Conservation (phyloP, 139 green algal genomes). For the Chlorella vulgaris region DNA sequence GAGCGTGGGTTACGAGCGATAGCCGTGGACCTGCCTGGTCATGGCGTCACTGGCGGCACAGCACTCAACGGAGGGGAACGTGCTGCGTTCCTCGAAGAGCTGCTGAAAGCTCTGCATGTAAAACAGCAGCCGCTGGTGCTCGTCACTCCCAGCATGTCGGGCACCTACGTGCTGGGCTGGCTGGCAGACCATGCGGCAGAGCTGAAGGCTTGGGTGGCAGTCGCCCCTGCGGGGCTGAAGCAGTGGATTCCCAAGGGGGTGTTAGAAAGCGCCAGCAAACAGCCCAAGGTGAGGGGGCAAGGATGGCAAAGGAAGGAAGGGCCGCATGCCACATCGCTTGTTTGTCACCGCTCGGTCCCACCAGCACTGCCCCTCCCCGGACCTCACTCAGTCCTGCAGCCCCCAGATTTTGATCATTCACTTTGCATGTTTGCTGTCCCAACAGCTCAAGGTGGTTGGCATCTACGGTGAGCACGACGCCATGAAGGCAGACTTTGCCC, state of each 20-base stretch:
- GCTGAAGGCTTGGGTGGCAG: constrained; percentile 21
- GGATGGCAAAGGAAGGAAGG: background rate
- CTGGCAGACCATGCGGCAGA: constrained; percentile 4
- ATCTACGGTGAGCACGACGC: constrained; percentile 26
- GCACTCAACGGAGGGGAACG: background rate
- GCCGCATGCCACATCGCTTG: too few relatives aligned
- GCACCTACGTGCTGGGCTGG: constrained; percentile 19
- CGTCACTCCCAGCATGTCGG: constrained; percentile 5
- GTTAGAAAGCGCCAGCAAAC: background rate
- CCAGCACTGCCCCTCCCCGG: too few relatives aligned
- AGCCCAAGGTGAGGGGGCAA: background rate
- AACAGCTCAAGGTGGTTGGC: constrained; percentile 28
- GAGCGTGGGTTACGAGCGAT: constrained; percentile 8
- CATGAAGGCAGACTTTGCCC: constrained; percentile 17
- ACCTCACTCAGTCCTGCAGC: too few relatives aligned
- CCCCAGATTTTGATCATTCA: too few relatives aligned
- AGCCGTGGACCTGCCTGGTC: constrained; percentile 29
- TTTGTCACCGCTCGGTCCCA: too few relatives aligned
- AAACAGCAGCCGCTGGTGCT: background rate
- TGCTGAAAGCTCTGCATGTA: constrained; percentile 1
- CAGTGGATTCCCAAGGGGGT: background rate
- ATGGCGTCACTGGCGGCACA: constrained; percentile 19
- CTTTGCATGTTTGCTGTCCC: background rate
- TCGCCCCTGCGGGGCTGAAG: constrained; percentile 25
- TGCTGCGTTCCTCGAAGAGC: background rate